Conservation (phyloP, 495 filamentous ascomycete species). For the Rhypophila decipiens region DNA sequence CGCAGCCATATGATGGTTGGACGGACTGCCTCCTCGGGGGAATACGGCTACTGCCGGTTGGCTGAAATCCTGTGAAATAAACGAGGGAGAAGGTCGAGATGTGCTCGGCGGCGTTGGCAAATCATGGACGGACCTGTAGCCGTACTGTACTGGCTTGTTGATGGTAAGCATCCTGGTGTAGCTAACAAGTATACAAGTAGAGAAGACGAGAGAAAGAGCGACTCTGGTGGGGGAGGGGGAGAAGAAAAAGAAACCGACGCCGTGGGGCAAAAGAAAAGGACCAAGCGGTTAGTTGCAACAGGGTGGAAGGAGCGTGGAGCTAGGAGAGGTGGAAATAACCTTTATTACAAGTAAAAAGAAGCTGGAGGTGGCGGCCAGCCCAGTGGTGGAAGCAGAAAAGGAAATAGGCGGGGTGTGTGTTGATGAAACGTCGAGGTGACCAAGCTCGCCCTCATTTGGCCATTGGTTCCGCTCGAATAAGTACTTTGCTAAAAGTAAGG, state of each 20-base stretch:
- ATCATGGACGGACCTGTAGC: conserved; percentile 65
- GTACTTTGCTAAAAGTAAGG: conserved; percentile 23
- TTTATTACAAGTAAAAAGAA: conserved; percentile 36
- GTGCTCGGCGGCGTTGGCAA: conserved; percentile 55
- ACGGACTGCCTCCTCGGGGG: conserved; percentile 34
- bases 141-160: conserved; percentile 59
- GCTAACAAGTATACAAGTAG: conserved; percentile 12
- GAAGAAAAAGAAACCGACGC: conserved; percentile 10
- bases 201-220: too few species aligned
- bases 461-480: conserved; percentile 30
- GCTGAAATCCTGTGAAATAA: conserved; percentile 43
- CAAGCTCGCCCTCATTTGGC: conserved; percentile 43
- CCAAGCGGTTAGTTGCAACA: conserved; percentile 5
- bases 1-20: conserved; percentile 56
- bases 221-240: conserved; percentile 5
- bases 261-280: conserved; percentile 9
- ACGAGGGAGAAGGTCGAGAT: conserved; percentile 54
- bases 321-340: conserved; percentile 42
- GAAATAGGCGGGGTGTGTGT: conserved; percentile 39
- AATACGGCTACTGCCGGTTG: conserved; percentile 35
- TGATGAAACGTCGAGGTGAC: conserved; percentile 46
- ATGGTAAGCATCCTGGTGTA: conserved; percentile 58
- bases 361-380: conserved; percentile 49
- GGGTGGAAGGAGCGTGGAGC: conserved; percentile 13
- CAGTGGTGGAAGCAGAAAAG: conserved; percentile 32